phyloP scores from a whole-genome alignment of 2,329 filamentous ascomycete genomes.

The Aureobasidium sp. region DNA sequence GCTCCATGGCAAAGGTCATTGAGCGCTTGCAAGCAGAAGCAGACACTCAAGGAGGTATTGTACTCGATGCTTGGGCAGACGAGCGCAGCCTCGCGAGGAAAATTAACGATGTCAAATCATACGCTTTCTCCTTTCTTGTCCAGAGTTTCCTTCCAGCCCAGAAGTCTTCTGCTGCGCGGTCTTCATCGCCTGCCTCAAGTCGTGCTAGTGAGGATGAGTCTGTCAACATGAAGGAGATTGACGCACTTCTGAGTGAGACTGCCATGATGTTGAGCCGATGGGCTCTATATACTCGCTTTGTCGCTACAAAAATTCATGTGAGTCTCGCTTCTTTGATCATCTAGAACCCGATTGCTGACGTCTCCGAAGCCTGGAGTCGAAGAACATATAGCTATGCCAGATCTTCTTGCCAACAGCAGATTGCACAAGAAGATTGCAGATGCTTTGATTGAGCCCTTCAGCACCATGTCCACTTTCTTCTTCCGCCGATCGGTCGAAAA shows the following conservation, averaged over 20 bases:
- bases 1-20: slow-evolving; percentile 96
- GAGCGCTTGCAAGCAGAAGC: slow-evolving; percentile 94
- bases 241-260: slow-evolving; percentile 87
- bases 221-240: slow-evolving; percentile 97
- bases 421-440: slow-evolving; percentile 81
- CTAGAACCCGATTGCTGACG: neutral
- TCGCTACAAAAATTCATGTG: slow-evolving; percentile 82
- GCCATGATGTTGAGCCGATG: slow-evolving; percentile 93
- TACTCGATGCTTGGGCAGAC: slow-evolving; percentile 96
- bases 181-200: slow-evolving; percentile 75
- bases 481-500: slow-evolving; percentile 97
- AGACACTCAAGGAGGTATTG: slow-evolving; percentile 95
- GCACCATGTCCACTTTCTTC: slow-evolving; percentile 95
- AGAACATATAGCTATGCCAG: slow-evolving; percentile 67
- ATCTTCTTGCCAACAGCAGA: slow-evolving; percentile 81
- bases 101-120: slow-evolving; percentile 96
- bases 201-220: slow-evolving; percentile 81
- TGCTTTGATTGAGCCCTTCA: slow-evolving; percentile 84
- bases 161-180: slow-evolving; percentile 66
- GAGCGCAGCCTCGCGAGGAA: slow-evolving; percentile 86
- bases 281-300: slow-evolving; percentile 91
- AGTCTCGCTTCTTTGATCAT: slow-evolving; percentile 41
- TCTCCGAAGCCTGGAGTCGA: slow-evolving; percentile 15
- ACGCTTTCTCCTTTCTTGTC: slow-evolving; percentile 96
- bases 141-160: slow-evolving; percentile 89